Percentiles rank a stretch among this genome's conserved stretches.
phyloP scores from a whole-genome alignment of 2,329 filamentous ascomycete genomes.

The Sporothrix brunneoviolacea region DNA sequence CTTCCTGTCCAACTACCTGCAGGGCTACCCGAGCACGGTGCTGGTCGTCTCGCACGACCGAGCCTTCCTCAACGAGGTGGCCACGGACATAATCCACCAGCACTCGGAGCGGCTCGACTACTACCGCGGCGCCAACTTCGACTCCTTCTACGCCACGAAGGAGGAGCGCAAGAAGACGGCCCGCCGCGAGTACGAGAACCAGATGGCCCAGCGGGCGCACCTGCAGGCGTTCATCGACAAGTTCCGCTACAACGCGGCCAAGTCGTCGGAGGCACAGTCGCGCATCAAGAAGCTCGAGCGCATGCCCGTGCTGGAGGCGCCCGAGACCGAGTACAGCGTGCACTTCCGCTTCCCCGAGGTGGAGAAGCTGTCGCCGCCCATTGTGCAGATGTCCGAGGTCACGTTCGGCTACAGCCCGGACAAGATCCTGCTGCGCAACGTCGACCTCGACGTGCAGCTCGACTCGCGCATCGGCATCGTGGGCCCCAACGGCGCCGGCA shows the following conservation, averaged over 20 bases:
- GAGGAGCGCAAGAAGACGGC: constrained; percentile 96
- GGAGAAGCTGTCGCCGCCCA: constrained; percentile 93
- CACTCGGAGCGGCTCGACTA: constrained; percentile 96
- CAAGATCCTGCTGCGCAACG: constrained; percentile 71
- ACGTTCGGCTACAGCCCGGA: constrained; percentile 82
- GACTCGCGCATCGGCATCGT: constrained; percentile 98
- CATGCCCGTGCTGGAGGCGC: constrained; percentile 86
- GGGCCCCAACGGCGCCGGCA: constrained; percentile 97
- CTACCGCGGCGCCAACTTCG: constrained; percentile 96
- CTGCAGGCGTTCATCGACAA: constrained; percentile 98
- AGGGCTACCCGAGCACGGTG: constrained; percentile 87
- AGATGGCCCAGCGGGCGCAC: constrained; percentile 90
- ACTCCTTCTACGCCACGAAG: constrained; percentile 93
- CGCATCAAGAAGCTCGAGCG: constrained; percentile 98
- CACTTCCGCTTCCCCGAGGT: constrained; percentile 97
- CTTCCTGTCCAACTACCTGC: constrained; percentile 93
- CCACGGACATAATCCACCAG: constrained; percentile 98
- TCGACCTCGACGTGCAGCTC: constrained; percentile 94
- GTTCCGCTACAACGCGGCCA: constrained; percentile 98
- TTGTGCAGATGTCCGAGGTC: constrained; percentile 93
- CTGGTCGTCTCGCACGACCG: constrained; percentile 97
- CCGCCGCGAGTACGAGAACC: constrained; percentile 96
- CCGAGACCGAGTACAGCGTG: constrained; percentile 90
- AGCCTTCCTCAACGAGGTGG: constrained; percentile 96
- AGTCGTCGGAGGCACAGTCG: constrained; percentile 96